A percentile compares a stretch with the other conserved stretches of the same genome.
Conservation (phyloP, 345 rosid genomes). For the Hirschfeldia incana region DNA sequence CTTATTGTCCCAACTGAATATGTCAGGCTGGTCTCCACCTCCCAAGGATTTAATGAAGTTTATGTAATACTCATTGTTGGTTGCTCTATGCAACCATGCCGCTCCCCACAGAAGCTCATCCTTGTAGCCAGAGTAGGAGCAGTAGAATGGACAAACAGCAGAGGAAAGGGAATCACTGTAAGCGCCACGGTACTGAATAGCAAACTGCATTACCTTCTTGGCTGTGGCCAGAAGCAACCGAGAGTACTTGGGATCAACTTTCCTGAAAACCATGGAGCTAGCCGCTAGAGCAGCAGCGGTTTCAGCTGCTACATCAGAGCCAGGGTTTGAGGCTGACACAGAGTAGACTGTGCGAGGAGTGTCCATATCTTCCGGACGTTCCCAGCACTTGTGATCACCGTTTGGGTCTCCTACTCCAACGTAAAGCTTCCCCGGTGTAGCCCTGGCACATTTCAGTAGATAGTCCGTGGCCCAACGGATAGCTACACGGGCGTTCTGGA, state of each 20-base stretch:
- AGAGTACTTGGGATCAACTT: constrained; percentile 59
- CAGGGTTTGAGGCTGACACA: constrained; percentile 71
- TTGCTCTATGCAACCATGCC: constrained; percentile 84
- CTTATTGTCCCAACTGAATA: constrained; percentile 93
- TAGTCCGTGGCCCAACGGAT: constrained; percentile 91
- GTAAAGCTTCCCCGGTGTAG: constrained; percentile 75
- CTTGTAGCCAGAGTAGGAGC: constrained; percentile 89
- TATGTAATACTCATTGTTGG: constrained; percentile 52
- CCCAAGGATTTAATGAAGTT: constrained; percentile 66
- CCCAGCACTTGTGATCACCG: constrained; percentile 91
- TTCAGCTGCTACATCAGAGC: constrained; percentile 93
- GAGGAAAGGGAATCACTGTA: constrained; percentile 80
- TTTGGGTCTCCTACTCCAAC: constrained; percentile 96
- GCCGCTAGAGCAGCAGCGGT: constrained; percentile 34
- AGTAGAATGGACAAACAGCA: constrained; percentile 78
- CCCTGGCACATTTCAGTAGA: constrained; percentile 79
- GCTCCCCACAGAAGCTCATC: constrained; percentile 93
- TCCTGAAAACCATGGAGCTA: constrained; percentile 61
- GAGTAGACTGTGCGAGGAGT: constrained; percentile 68
- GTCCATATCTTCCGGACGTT: constrained; percentile 97
- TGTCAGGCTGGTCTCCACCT: constrained; percentile 66
- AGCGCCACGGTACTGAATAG: constrained; percentile 69
- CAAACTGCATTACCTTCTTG: constrained; percentile 64
- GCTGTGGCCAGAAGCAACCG: constrained; percentile 61
- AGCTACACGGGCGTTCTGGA: constrained; percentile 57